A percentile compares a stretch with the other conserved stretches of the same genome.
These are phyloP conservation scores for Seminavis robusta DNA, from an alignment of 108 stramenopile species.

Conservation along the genomic window DNA sequence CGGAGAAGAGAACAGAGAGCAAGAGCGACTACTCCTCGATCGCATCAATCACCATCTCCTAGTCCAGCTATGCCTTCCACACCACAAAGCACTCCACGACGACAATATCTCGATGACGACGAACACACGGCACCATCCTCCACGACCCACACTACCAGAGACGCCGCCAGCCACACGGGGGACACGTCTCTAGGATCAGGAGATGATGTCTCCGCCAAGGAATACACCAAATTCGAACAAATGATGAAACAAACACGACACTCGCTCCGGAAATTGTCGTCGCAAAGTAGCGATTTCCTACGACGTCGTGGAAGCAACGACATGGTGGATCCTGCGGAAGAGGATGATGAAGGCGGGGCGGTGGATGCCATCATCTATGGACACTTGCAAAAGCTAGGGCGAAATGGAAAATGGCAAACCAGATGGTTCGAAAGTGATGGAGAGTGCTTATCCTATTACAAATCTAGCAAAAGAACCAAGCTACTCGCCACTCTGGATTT, in stretches of 20 bases:
- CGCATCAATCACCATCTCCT: too few relatives aligned
- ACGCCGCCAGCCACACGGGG: neutral
- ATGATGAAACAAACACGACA: too few relatives aligned
- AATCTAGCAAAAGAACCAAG: slow-evolving; percentile 88
- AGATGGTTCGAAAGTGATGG: slow-evolving; percentile 97
- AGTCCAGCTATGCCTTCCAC: too few relatives aligned
- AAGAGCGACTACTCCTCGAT: too few relatives aligned
- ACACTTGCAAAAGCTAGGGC: slow-evolving; percentile 91
- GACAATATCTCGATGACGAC: slow-evolving; percentile 13
- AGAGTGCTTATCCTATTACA: slow-evolving; percentile 94
- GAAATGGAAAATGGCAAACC: slow-evolving; percentile 97
- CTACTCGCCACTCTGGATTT: slow-evolving; percentile 83
- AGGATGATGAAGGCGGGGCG: slow-evolving; percentile 25
- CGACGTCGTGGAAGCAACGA: neutral
- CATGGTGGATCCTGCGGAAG: slow-evolving; percentile 1
- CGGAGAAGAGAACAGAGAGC: too few relatives aligned
- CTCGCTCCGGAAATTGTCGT: too few relatives aligned
- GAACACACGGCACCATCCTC: slow-evolving; percentile 10
- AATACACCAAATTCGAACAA: too few relatives aligned
- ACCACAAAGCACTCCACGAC: too few relatives aligned
- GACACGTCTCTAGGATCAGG: neutral
- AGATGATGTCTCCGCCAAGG: too few relatives aligned
- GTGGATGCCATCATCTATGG: slow-evolving; percentile 69
- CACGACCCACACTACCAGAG: neutral
- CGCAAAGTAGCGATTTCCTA: too few relatives aligned